phyloP scores from a whole-genome alignment of 1,284 basidiomycete species.

The Sanghuangporus sanghuang region DNA sequence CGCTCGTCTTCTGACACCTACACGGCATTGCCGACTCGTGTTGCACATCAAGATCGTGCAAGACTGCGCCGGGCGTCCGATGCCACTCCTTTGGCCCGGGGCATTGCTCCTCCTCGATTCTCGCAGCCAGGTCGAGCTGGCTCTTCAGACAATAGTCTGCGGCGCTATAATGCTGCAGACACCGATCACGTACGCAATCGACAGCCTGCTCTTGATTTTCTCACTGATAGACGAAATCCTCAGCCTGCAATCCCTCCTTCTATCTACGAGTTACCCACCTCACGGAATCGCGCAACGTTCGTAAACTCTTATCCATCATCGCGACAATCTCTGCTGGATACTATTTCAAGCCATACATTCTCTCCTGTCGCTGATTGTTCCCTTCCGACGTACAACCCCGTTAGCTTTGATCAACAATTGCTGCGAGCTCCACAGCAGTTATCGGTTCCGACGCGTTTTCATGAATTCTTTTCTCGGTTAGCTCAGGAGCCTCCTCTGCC shows the following conservation, averaged over 20 bases:
- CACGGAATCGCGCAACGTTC: not conserved
- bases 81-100: not conserved
- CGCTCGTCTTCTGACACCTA: not conserved
- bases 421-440: not conserved
- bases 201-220: not conserved
- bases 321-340: not conserved
- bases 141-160: not conserved
- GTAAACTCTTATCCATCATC: not conserved
- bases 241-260: not conserved
- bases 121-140: not conserved
- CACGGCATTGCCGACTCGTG: not conserved
- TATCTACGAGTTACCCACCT: not conserved
- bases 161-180: not conserved
- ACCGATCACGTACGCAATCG: not conserved
- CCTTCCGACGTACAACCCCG: not conserved
- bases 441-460: not conserved
- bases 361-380: not conserved
- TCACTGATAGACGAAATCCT: not conserved
- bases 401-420: not conserved
- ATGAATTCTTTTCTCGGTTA: not conserved
- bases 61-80: not conserved
- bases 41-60: not conserved
- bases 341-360: not conserved
- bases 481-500: constrained; percentile 2
- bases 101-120: not conserved